Conservation (phyloP, 139 green algal species). For the Microglena sp. region DNA sequence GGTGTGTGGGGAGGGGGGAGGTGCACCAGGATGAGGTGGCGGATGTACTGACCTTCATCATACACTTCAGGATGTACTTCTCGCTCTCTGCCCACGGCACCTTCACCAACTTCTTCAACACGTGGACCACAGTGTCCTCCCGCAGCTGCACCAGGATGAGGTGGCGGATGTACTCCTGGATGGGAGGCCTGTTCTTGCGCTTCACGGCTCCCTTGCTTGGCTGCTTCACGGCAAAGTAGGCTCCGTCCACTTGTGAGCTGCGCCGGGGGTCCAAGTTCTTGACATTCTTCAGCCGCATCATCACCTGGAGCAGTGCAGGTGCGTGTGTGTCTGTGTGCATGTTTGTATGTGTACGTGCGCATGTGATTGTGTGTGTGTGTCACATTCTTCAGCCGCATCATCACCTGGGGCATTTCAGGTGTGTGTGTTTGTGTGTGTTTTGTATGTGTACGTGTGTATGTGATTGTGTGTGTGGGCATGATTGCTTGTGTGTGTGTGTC, state of each 20-base stretch:
- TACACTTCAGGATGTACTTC: conserved; percentile 69
- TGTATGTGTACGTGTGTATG: too few species aligned
- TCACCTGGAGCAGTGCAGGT: conserved; percentile 37
- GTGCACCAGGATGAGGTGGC: neutral
- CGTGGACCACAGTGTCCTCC: conserved; percentile 32
- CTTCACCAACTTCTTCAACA: conserved; percentile 78
- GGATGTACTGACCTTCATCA: conserved; percentile 57
- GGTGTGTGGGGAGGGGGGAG: neutral
- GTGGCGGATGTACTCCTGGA: conserved; percentile 86
- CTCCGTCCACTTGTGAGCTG: conserved; percentile 68
- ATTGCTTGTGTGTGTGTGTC: too few species aligned
- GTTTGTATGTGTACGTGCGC: too few species aligned
- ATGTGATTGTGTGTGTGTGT: too few species aligned
- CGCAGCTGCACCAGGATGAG: conserved; percentile 70
- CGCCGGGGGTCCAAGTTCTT: conserved; percentile 78
- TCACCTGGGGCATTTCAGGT: neutral
- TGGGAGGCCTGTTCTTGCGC: conserved; percentile 16
- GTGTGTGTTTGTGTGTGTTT: too few species aligned
- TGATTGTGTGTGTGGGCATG: too few species aligned
- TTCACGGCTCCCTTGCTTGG: conserved; percentile 19
- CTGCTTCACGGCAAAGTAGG: conserved; percentile 58
- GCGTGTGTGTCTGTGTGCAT: neutral
- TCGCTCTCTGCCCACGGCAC: conserved; percentile 71
- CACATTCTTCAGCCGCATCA: conserved; percentile 75
- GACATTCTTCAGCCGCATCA: conserved; percentile 77